Base-by-base conservation (phyloP, 169 alveolate species). In the Blepharisma undulans region DNA sequence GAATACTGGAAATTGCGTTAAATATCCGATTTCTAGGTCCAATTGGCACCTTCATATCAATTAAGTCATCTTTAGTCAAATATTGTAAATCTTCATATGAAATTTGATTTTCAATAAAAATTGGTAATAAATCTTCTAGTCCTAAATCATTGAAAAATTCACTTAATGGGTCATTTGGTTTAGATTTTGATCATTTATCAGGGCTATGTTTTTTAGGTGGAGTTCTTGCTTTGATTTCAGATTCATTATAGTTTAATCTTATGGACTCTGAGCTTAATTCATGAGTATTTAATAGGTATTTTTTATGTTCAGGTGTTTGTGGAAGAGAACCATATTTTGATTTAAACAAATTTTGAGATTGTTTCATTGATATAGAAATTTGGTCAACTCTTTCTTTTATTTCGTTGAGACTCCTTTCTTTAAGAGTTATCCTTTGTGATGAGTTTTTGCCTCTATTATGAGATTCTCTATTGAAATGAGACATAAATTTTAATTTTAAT, bases 21-120 rank as follows among this genome's bases (percentile, higher is more conserved):
- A 92, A 10, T 12, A 92, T 86, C 79, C 92, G 78, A 87, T 92
- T 92, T 74, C 95, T 90, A 14, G 95, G 95, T 10, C 95, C 95
- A n/a, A 92, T 89, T 25, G 95, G 93, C 27, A 92, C 90, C 80
- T 85, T 79, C 95, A 92, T 89, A 85, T 92, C 95, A 27, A 81
- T 66, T 79, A 92, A 90, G 85, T 92, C 95, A 12, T 77, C 92
- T 88, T 87, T 92, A 2, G 92, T 90, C n/a, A 92, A 60, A 34
- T 85, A 72, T 71, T 80, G 82, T 36, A 92, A 84, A 81, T 92
- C 95, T 85, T 84, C 87, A 82, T 79, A 84, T 66, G 90, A 22
- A 33, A 92, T 86, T 36, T 34, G 80, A 81, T 92, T 92, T 71
- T 81, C 59, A 14, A 48, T 72, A 90, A 92, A 92, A 71, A 48